phyloP scores from a whole-genome alignment of 2,329 filamentous ascomycete species.

The Boeremia exigua region DNA sequence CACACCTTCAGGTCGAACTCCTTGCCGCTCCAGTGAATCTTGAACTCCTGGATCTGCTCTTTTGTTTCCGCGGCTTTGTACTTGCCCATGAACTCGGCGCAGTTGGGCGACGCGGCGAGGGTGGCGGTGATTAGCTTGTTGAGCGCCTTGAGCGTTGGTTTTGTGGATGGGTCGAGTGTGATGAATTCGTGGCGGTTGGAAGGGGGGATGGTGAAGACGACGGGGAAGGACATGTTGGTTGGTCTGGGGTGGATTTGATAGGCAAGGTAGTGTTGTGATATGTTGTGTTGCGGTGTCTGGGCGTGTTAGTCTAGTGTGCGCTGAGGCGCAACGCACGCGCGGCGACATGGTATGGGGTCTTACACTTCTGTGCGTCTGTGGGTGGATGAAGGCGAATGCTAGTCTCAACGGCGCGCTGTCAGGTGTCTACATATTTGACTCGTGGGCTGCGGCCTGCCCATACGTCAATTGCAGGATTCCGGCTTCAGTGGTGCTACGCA shows the following conservation, averaged over 20 bases:
- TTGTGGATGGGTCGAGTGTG: slow-evolving; percentile 28
- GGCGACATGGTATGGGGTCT: neutral
- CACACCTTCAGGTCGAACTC: slow-evolving; percentile 40
- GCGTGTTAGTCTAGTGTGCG: neutral
- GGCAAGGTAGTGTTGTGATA: no score
- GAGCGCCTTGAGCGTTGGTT: slow-evolving; percentile 36
- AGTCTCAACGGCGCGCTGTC: slow-evolving; percentile 2
- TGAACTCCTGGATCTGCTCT: slow-evolving; percentile 39
- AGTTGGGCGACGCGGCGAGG: slow-evolving; percentile 36
- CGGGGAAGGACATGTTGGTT: slow-evolving; percentile 31
- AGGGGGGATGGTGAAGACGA: slow-evolving; percentile 45
- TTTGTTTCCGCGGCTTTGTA: slow-evolving; percentile 34
- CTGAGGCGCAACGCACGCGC: no score
- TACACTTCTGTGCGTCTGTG: neutral
- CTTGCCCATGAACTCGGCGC: slow-evolving; percentile 32
- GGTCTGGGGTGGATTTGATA: neutral
- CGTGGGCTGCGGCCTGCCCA: neutral
- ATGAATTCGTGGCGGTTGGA: slow-evolving; percentile 44
- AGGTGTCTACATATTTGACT: neutral
- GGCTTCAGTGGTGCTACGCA: slow-evolving; percentile 1
- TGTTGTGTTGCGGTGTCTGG: neutral
- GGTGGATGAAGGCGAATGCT: neutral
- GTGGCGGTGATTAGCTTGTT: slow-evolving; percentile 39
- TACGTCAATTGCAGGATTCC: slow-evolving; percentile 13
- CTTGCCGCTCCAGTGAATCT: slow-evolving; percentile 40